A percentile compares a stretch with the other conserved stretches of the same genome.
phyloP scores from a whole-genome alignment of 2,329 filamentous ascomycete genomes.

The Teratosphaeria destructans region DNA sequence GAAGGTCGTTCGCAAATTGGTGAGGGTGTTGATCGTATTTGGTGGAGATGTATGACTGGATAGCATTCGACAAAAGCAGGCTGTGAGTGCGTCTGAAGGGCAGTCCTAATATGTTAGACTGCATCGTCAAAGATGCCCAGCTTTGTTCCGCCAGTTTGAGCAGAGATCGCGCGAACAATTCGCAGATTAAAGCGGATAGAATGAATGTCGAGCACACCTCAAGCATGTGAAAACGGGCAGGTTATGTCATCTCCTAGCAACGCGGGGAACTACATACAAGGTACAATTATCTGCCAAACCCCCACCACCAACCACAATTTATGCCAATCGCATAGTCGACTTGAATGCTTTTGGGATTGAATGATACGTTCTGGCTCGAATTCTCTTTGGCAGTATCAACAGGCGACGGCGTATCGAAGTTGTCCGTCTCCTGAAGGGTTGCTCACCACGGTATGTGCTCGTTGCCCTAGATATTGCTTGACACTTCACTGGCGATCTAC shows the following conservation, averaged over 20 bases:
- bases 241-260: not conserved
- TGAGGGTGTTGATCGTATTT: conserved; percentile 99
- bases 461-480: no score
- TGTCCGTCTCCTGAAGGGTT: no score
- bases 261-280: not conserved
- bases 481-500: no score
- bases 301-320: no score
- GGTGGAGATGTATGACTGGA: conserved; percentile 89
- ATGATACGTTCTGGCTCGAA: no score
- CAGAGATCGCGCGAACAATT: not conserved
- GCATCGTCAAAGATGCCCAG: not conserved
- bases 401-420: no score
- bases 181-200: not conserved
- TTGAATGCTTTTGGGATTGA: no score
- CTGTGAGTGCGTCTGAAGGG: conserved; percentile 81
- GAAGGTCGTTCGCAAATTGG: conserved; percentile 85
- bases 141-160: not conserved
- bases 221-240: not conserved
- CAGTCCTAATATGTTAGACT: conserved; percentile 27
- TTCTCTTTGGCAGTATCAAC: no score
- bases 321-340: no score
- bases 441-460: no score
- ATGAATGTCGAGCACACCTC: not conserved
- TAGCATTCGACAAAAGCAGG: conserved; percentile 67
- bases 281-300: no score